These are phyloP conservation scores for Cytospora piceicola DNA, from an alignment of 2,329 filamentous ascomycete genomes.

Conservation along the genomic window DNA sequence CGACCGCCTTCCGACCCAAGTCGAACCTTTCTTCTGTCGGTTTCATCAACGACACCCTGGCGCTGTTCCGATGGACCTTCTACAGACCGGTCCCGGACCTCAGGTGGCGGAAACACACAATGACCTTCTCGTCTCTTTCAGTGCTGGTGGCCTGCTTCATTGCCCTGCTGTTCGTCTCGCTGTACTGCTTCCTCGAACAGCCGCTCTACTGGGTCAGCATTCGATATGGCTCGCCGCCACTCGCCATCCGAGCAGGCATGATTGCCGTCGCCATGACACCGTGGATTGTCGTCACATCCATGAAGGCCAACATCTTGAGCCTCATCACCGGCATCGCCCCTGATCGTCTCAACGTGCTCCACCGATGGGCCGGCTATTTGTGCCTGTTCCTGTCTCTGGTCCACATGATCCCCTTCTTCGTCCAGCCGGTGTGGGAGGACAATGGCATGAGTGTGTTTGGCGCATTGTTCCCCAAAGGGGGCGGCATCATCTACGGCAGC, in stretches of 20 bases:
- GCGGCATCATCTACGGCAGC: slow-evolving; percentile 79
- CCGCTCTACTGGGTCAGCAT: slow-evolving; percentile 91
- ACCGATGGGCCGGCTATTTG: slow-evolving; percentile 89
- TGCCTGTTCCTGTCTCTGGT: slow-evolving; percentile 81
- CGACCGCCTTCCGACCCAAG: slow-evolving; percentile 63
- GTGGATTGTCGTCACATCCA: slow-evolving; percentile 88
- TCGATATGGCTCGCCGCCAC: slow-evolving; percentile 80
- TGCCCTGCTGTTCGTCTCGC: slow-evolving; percentile 71
- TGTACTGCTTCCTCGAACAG: slow-evolving; percentile 86
- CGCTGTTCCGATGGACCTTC: slow-evolving; percentile 85
- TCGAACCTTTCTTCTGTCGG: slow-evolving; percentile 77
- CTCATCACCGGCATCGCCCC: slow-evolving; percentile 88
- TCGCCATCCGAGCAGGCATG: slow-evolving; percentile 89
- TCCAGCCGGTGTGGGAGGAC: slow-evolving; percentile 85
- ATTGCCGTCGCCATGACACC: slow-evolving; percentile 88
- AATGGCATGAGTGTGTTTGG: slow-evolving; percentile 72
- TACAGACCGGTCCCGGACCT: slow-evolving; percentile 84
- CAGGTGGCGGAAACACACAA: slow-evolving; percentile 65
- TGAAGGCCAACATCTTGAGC: slow-evolving; percentile 87
- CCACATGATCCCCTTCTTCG: slow-evolving; percentile 86
- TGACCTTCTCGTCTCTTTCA: slow-evolving; percentile 81
- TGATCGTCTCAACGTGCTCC: slow-evolving; percentile 88
- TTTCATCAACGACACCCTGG: slow-evolving; percentile 76
- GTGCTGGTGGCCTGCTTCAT: slow-evolving; percentile 70
- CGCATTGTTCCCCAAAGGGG: slow-evolving; percentile 66